Base-by-base conservation (phyloP, 495 filamentous ascomycete genomes). In the Elasticomyces elasticus region DNA sequence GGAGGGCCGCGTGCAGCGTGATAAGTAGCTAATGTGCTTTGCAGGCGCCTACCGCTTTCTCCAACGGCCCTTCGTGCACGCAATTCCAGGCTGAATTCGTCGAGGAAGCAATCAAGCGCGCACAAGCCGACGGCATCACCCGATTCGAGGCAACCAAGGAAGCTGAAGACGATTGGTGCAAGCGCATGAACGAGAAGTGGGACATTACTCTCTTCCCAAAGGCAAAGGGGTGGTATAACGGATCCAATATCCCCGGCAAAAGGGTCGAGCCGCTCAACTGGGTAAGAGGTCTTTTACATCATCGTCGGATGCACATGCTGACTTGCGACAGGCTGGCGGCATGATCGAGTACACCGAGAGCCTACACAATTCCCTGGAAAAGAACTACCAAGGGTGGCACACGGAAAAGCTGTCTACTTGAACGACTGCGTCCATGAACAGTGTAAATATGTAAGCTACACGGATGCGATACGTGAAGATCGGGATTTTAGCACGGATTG, bases 21-120 rank as follows among this genome's bases (percentile, higher is more conserved):
- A n/a, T n/a, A n/a, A n/a, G n/a, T n/a, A n/a, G n/a, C n/a, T n/a
- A n/a, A n/a, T n/a, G n/a, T n/a, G n/a, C n/a, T n/a, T n/a, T n/a
- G 2, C 73, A 75, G 28, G 73, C 65, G 1, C 74, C 74, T 1
- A 74, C 73, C 0, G 65, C 72, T 1, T 66, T 82, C 33, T 67
- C 65, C 35, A 82, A 80, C 60, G 77, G 76, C 4, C 79, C 79
- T 0, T 69, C 70, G 0, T 70, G 62, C 25, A 67, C 75, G 15
- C 76, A 80, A 56, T 64, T 77, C 31, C 73, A 82, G 58, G 75
- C 71, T 12, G 61, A 72, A 19, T 80, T 71, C 71, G 76, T 82
- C 38, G 70, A 64, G 40, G 69, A 75, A 2, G 62, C 48, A 4
- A 75, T 82, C 24, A 62, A 66, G 11, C 67, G 66, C 42, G 62